phyloP scores from a whole-genome alignment of 2,329 filamentous ascomycete genomes.

The Trichoderma brevicompactum region DNA sequence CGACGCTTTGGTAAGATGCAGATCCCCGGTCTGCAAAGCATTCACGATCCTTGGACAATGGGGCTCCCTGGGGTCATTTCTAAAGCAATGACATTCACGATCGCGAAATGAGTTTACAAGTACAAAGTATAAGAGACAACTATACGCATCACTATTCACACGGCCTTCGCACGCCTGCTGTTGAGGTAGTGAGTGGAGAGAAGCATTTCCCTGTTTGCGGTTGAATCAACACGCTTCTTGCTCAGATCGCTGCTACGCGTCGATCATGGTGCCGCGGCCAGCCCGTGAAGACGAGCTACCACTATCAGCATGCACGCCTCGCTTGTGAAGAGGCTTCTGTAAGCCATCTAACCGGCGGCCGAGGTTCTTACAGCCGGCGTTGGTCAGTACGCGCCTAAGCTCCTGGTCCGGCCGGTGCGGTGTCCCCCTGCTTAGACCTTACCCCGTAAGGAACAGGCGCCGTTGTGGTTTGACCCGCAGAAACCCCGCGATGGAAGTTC shows the following conservation, averaged over 20 bases:
- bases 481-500: constrained; percentile 27
- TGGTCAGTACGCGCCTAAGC: constrained; percentile 31
- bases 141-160: background rate
- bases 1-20: constrained; percentile 28
- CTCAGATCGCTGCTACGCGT: constrained; percentile 3
- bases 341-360: constrained; percentile 37
- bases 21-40: constrained; percentile 30
- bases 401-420: constrained; percentile 9
- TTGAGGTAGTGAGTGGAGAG: background rate
- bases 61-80: constrained; percentile 8
- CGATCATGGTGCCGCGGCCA: constrained; percentile 19
- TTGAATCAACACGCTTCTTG: constrained; percentile 1
- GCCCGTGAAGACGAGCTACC: background rate
- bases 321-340: constrained; percentile 9
- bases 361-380: constrained; percentile 39
- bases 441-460: constrained; percentile 26
- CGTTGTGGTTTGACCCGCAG: constrained; percentile 26
- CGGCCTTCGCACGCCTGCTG: background rate
- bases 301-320: constrained; percentile 1
- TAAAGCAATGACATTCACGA: background rate
- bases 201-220: background rate
- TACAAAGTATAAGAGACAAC: background rate
- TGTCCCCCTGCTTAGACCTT: constrained; percentile 21
- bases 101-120: background rate
- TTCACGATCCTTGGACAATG: constrained; percentile 21